These are phyloP conservation scores for Candida maesae DNA, from an alignment of 805 yeast genomes.

Conservation along the genomic window DNA sequence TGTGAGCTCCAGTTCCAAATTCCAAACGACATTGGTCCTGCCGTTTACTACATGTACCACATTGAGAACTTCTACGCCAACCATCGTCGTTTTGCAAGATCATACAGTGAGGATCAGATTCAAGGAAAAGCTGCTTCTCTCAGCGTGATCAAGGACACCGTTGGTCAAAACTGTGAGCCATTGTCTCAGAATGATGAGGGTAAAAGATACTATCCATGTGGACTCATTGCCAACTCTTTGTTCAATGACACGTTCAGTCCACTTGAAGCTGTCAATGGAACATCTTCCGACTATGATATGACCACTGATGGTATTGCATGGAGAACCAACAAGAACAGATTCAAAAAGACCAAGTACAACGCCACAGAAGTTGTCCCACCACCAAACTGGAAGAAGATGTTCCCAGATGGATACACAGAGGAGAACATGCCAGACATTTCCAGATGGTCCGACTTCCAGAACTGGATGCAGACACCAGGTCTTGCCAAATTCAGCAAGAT, in stretches of 20 bases:
- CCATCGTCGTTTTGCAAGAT: slow-evolving; percentile 89
- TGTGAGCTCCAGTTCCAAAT: slow-evolving; percentile 74
- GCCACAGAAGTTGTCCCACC: slow-evolving; percentile 70
- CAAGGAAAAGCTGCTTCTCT: slow-evolving; percentile 67
- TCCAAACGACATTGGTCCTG: slow-evolving; percentile 68
- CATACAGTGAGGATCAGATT: slow-evolving; percentile 82
- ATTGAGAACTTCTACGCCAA: slow-evolving; percentile 89
- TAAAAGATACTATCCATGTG: slow-evolving; percentile 74
- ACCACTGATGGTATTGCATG: slow-evolving; percentile 62
- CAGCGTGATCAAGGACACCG: slow-evolving; percentile 44
- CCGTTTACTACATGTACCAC: slow-evolving; percentile 74
- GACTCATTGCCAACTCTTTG: slow-evolving; percentile 74
- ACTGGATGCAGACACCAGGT: slow-evolving; percentile 86
- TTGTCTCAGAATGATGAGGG: slow-evolving; percentile 50
- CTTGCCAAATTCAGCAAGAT: slow-evolving; percentile 64
- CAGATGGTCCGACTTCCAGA: slow-evolving; percentile 67
- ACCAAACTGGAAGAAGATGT: slow-evolving; percentile 72
- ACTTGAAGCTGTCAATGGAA: slow-evolving; percentile 33
- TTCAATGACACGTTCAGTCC: slow-evolving; percentile 71
- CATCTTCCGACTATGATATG: slow-evolving; percentile 41
- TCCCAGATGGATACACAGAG: slow-evolving; percentile 70
- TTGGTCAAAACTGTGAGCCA: slow-evolving; percentile 61
- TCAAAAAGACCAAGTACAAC: slow-evolving; percentile 58
- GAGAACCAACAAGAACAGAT: slow-evolving; percentile 62
- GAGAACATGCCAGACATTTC: slow-evolving; percentile 67